These are phyloP conservation scores for Avena sativa DNA, from an alignment of 176 grass and related monocot genomes.

Conservation along the genomic window DNA sequence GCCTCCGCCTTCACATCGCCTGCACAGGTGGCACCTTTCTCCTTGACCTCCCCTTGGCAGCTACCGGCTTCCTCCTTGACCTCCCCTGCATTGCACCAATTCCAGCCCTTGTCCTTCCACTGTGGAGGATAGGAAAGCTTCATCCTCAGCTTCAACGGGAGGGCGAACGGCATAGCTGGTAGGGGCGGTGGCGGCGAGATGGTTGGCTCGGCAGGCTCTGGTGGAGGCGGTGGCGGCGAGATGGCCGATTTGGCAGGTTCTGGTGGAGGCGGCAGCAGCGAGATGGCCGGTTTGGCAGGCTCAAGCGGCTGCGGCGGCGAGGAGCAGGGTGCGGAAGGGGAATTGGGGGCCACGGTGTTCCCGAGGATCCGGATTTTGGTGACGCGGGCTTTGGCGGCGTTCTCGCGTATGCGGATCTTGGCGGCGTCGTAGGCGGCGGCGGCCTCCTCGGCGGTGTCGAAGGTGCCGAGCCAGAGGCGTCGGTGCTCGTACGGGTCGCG, in stretches of 20 bases:
- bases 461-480: slow-evolving; percentile 96
- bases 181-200: slow-evolving; percentile 25
- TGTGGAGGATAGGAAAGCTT: slow-evolving; percentile 31
- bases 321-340: not conserved
- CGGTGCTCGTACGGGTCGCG: slow-evolving; percentile 63
- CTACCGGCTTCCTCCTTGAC: not conserved
- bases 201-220: slow-evolving; percentile 14
- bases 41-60: slow-evolving; percentile 3
- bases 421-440: slow-evolving; percentile 74
- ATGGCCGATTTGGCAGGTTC: slow-evolving; percentile 2
- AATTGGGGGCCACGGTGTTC: not conserved
- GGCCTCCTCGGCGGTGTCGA: slow-evolving; percentile 89
- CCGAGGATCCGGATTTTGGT: slow-evolving; percentile 10
- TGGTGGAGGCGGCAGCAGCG: not conserved
- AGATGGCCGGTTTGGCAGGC: slow-evolving; percentile 19
- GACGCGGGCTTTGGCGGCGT: slow-evolving; percentile 61
- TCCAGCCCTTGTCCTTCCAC: slow-evolving; percentile 28
- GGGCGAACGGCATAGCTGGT: slow-evolving; percentile 29
- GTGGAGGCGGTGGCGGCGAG: not conserved
- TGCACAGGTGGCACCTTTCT: not conserved
- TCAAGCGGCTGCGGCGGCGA: not conserved
- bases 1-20: slow-evolving; percentile 4
- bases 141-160: slow-evolving; percentile 35
- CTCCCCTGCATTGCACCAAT: not conserved
- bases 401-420: slow-evolving; percentile 63